A percentile compares a stretch with the other conserved stretches of the same genome.
phyloP scores from a whole-genome alignment of 371 early-diverging fungal genomes.

The Dinochytrium kinnereticum region DNA sequence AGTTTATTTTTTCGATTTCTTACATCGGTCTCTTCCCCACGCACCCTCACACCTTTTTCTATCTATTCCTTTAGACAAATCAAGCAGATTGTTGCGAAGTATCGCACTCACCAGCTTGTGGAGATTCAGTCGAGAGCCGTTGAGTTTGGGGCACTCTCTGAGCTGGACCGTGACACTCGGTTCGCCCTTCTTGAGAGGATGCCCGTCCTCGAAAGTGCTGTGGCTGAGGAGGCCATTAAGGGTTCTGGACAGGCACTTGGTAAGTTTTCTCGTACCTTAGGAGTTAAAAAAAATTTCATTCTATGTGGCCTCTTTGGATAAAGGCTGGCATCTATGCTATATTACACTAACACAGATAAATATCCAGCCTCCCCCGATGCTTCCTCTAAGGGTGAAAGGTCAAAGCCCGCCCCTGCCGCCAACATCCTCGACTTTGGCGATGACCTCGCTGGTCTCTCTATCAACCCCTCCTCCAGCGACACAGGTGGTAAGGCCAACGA shows the following conservation, averaged over 20 bases:
- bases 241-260: slow-evolving; percentile 48
- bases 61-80: slow-evolving; percentile 44
- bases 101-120: slow-evolving; percentile 76
- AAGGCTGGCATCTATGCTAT: too few species aligned
- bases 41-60: too few species aligned
- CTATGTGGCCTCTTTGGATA: too few species aligned
- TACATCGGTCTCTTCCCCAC: too few species aligned
- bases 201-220: slow-evolving; percentile 82
- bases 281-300: too few species aligned
- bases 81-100: slow-evolving; percentile 63
- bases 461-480: slow-evolving; percentile 17
- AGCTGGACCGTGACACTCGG: slow-evolving; percentile 56
- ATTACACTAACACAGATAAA: too few species aligned
- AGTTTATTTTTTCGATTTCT: too few species aligned
- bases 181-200: slow-evolving; percentile 90
- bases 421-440: slow-evolving; percentile 36
- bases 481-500: slow-evolving; percentile 19
- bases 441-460: slow-evolving; percentile 33
- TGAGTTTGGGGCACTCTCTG: slow-evolving; percentile 82
- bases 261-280: background rate
- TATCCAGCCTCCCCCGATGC: background rate
- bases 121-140: slow-evolving; percentile 95
- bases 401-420: background rate
- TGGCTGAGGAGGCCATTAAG: slow-evolving; percentile 56
- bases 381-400: background rate